phyloP scores from a whole-genome alignment of 2,329 filamentous ascomycete genomes.

The Botrytis galanthina region DNA sequence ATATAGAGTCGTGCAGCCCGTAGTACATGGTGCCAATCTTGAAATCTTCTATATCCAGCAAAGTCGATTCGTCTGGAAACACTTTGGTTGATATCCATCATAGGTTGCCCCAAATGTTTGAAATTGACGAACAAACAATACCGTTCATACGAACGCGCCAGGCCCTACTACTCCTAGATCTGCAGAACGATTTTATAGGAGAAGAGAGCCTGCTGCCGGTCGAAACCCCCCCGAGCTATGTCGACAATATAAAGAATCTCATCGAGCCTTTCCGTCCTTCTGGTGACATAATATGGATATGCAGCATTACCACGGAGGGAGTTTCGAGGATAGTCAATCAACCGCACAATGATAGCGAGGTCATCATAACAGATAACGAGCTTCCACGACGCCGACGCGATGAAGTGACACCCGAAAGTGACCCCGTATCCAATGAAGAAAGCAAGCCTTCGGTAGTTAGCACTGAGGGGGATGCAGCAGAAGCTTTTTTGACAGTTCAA shows the following conservation, averaged over 20 bases:
- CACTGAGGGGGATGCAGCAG: conserved; percentile 20
- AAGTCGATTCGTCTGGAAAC: neutral
- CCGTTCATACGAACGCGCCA: conserved; percentile 58
- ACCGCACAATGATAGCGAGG: conserved; percentile 38
- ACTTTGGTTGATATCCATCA: conserved; percentile 6
- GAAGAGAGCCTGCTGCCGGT: conserved; percentile 66
- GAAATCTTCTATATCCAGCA: neutral
- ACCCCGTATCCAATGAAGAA: conserved; percentile 20
- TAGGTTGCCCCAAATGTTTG: conserved; percentile 46
- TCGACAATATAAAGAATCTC: conserved; percentile 64
- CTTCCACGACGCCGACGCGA: conserved; percentile 18
- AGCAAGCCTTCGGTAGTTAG: conserved; percentile 19
- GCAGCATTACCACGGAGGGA: conserved; percentile 63
- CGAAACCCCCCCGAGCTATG: conserved; percentile 59
- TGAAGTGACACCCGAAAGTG: conserved; percentile 16
- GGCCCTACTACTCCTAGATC: conserved; percentile 79
- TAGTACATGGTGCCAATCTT: neutral
- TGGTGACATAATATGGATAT: conserved; percentile 80
- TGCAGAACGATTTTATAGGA: conserved; percentile 86
- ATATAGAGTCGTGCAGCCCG: conserved; percentile 18
- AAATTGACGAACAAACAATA: conserved; percentile 55
- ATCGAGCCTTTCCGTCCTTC: conserved; percentile 69
- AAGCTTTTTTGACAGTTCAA: conserved; percentile 35
- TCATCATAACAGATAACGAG: conserved; percentile 37
- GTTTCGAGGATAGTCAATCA: conserved; percentile 56